Evolutionary conservation across 2,329 filamentous ascomycete species (phyloP).

Genomic region (Macrophomina pseudophaseolina): DNA sequence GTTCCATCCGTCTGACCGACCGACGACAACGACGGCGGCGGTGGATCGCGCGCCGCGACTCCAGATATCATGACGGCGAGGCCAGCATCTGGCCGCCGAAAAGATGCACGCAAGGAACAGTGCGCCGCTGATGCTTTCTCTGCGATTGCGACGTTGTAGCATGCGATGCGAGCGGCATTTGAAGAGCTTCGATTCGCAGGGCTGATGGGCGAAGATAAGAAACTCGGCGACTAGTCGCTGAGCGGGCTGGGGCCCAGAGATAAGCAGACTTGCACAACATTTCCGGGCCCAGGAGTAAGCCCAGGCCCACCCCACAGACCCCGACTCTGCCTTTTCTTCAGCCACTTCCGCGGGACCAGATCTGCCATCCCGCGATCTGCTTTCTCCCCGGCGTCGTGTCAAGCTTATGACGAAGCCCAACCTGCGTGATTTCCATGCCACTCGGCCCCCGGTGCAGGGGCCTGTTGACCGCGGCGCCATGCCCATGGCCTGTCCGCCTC

Average conservation of each 20-base stretch:
- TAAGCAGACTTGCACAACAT: neutral
- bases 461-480: neutral
- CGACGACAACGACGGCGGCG: neutral
- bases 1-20: neutral
- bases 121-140: neutral
- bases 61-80: neutral
- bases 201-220: neutral
- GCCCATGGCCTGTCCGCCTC: neutral
- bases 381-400: conserved; percentile 27
- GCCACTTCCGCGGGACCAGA: conserved; percentile 13
- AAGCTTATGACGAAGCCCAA: conserved; percentile 32
- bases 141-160: neutral
- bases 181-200: conserved; percentile 5
- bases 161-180: neutral
- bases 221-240: neutral
- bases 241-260: neutral
- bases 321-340: neutral
- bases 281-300: neutral
- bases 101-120: neutral
- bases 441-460: conserved; percentile 10
- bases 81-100: neutral
- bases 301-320: conserved; percentile 4
- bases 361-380: neutral
- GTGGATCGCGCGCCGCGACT: neutral
- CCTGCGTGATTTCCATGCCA: conserved; percentile 15